phyloP scores from a whole-genome alignment of 169 alveolate genomes.

The Theileria luwenshuni region DNA sequence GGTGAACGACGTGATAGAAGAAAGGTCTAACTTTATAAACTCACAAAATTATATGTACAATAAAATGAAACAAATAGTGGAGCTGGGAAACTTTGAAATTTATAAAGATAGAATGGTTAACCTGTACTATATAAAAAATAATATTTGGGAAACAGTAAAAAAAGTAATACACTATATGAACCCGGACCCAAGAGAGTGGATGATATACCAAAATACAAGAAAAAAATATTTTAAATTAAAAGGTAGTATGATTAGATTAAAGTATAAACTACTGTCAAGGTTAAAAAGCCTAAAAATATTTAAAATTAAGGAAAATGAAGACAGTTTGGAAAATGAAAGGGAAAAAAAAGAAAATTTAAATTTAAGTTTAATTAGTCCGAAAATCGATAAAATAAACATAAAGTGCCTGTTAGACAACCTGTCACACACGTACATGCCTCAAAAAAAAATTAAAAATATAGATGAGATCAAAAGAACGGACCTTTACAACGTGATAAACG shows the following conservation, averaged over 20 bases:
- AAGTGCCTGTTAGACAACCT: background rate
- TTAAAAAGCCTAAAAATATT: background rate
- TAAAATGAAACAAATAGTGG: background rate
- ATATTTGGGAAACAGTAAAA: background rate
- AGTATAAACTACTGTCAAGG: background rate
- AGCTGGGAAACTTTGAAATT: background rate
- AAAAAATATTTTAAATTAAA: background rate
- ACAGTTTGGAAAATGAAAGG: background rate
- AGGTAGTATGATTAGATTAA: background rate
- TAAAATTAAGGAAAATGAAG: background rate
- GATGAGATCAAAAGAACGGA: background rate
- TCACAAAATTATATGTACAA: conserved; percentile 4
- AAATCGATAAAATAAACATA: background rate
- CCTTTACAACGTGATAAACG: background rate
- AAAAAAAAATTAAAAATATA: background rate
- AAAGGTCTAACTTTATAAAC: conserved; percentile 1
- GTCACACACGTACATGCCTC: background rate
- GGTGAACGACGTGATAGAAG: background rate
- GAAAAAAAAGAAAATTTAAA: background rate
- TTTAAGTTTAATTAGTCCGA: background rate
- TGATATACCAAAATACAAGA: background rate
- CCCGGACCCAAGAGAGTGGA: background rate
- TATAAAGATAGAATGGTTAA: conserved; percentile 12
- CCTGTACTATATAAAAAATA: background rate
- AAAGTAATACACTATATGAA: background rate